Conservation (phyloP, 805 yeast species). For the Candida ipomoeae region DNA sequence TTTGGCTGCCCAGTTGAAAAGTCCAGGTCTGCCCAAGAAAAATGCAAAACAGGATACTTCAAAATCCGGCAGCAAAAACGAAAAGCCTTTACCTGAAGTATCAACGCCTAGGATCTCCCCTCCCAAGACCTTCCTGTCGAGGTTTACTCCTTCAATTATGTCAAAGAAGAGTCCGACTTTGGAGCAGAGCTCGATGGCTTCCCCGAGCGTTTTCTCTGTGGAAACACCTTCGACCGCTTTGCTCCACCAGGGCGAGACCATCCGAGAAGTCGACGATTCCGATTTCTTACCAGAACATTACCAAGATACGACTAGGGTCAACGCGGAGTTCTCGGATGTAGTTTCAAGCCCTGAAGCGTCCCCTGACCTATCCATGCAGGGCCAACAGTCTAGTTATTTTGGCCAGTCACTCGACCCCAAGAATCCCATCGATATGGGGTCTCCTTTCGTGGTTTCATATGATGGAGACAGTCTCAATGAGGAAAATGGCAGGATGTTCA, state of each 20-base stretch:
- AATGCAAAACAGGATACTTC: background rate
- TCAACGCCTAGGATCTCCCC: background rate
- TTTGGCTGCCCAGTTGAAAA: background rate
- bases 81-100: background rate
- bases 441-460: slow-evolving; percentile 30
- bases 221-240: slow-evolving; percentile 8
- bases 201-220: slow-evolving; percentile 7
- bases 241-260: slow-evolving; percentile 13
- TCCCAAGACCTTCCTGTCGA: background rate
- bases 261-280: slow-evolving; percentile 19
- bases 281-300: slow-evolving; percentile 15
- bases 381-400: slow-evolving; percentile 1
- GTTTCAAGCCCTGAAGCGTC: background rate
- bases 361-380: background rate
- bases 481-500: background rate
- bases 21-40: background rate
- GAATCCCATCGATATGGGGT: slow-evolving; percentile 20
- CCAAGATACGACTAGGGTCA: slow-evolving; percentile 6
- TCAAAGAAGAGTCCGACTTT: background rate
- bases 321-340: background rate
- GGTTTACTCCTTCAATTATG: background rate
- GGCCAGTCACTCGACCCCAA: slow-evolving; percentile 12
- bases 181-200: background rate
- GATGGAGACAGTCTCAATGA: slow-evolving; percentile 2
- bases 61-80: background rate